Conservation (phyloP, 495 filamentous ascomycete genomes). For the Hyaloscypha variabilis region DNA sequence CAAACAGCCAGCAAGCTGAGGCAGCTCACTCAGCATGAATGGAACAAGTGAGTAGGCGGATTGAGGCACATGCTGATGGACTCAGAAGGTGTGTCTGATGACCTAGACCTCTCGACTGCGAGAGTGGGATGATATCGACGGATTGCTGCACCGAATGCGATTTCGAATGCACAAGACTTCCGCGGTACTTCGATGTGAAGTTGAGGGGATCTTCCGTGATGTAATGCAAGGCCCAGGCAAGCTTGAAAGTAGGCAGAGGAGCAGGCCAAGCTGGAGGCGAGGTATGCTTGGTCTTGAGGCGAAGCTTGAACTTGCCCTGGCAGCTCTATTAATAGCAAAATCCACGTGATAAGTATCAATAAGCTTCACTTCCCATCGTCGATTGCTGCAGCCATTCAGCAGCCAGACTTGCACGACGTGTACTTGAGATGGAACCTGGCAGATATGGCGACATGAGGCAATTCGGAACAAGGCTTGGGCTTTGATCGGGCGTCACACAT, state of each 20-base stretch:
- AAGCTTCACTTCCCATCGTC: neutral
- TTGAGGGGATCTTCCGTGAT: neutral
- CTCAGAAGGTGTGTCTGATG: conserved; percentile 20
- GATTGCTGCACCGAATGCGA: conserved; percentile 1
- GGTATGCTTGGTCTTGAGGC: neutral
- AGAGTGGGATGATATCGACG: conserved; percentile 3
- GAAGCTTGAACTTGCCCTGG: neutral
- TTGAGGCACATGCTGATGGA: neutral
- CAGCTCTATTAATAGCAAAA: neutral
- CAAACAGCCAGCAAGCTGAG: conserved; percentile 7
- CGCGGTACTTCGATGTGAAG: neutral
- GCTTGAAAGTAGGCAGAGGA: neutral
- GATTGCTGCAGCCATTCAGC: neutral
- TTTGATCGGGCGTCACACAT: neutral
- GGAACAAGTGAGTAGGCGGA: neutral
- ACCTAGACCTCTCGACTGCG: conserved; percentile 1
- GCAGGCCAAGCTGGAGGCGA: neutral
- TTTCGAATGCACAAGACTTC: neutral
- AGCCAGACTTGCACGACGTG: neutral
- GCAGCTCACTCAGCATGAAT: neutral
- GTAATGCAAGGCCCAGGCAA: neutral
- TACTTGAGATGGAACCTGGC: neutral
- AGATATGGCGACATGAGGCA: neutral
- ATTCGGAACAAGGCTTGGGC: neutral
- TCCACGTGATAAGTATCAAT: conserved; percentile 3